Evolutionary conservation across 768 basidiomycete genomes (phyloP), one percentile per base, ranked within the genome.

Genomic region (Asterophora lycoperdoides): DNA sequence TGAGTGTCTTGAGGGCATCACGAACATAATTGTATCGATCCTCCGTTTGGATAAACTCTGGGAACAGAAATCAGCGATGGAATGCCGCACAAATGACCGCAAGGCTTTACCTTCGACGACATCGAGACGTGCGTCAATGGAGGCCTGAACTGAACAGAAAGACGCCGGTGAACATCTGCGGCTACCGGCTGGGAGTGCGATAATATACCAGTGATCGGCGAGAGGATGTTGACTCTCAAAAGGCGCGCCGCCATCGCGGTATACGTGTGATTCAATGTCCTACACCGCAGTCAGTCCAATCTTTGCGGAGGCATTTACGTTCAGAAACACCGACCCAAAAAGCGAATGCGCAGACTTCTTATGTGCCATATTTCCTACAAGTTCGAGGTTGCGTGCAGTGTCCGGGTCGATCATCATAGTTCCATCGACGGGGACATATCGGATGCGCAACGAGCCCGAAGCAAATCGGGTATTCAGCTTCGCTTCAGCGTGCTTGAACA

Each of bases 381-480:
- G 74, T 61, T 99, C 96, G 5, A 99, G 76, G 62, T 95, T 93
- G 35, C 79, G 79, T 2, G 83, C 89, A 0, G 89, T 93, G 52
- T 93, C 93, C 0, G 83, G 77, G 60, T 98, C 96, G 54, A 99
- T 87, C 77, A 96, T 78, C 87, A 97, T 89, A 0, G 91, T 94
- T 0, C 94, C 94, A 62, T 94, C 89, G 0, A 89, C 83, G 1
- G 88, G 80, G 1, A 80, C 71, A 59, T 87, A 93, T 17, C 80
- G 75, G 46, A 93, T 89, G 29, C 83, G 77, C 18, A 93, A 70
- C 8, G 90, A 90, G 3, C 69, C 72, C 0, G 76, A 64, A 1
- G 88, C 76, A 62, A 89, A 97, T 11, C 81, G 78, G 0, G 77
- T 80, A 54, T 89, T 86, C 44, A 87, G 66, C 42, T 79, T 78